These are phyloP conservation scores for Calcarisporium arbuscula DNA, from an alignment of 2,329 filamentous ascomycete species.

Conservation along the genomic window DNA sequence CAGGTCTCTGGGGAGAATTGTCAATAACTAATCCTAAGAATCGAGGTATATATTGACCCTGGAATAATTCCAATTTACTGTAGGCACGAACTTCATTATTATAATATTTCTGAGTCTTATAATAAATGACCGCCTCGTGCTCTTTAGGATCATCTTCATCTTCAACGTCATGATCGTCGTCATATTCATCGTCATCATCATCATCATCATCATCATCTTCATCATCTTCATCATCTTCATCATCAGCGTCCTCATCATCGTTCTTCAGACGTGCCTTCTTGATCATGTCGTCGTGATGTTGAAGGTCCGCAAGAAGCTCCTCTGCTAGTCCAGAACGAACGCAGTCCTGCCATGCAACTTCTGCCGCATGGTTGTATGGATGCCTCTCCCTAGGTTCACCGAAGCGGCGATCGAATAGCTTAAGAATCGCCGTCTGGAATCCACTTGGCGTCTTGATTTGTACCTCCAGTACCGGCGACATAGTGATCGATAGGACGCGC, in stretches of 20 bases:
- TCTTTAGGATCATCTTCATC: constrained; percentile 3
- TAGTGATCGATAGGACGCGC: constrained; percentile 2
- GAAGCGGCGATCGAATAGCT: constrained; percentile 10
- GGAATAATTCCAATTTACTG: constrained; percentile 3
- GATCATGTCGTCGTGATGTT: constrained; percentile 1
- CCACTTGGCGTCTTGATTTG: constrained; percentile 2
- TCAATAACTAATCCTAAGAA: constrained; percentile 6
- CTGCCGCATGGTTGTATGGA: constrained; percentile 7
- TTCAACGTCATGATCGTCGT: constrained; percentile 2
- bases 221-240: no score
- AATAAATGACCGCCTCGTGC: constrained; percentile 8
- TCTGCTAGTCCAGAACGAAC: constrained; percentile 9
- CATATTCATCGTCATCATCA: constrained; percentile 3
- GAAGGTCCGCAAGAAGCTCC: constrained; percentile 4
- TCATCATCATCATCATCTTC: no score
- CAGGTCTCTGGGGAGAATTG: constrained; percentile 1
- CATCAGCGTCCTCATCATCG: background rate
- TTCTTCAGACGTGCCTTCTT: constrained; percentile 4
- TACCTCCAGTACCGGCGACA: constrained; percentile 9
- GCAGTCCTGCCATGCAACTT: constrained; percentile 6
- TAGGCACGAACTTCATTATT: constrained; percentile 9
- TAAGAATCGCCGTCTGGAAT: constrained; percentile 6
- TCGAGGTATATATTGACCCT: constrained; percentile 7
- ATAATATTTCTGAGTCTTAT: constrained; percentile 3
- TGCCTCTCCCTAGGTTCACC: constrained; percentile 2